Conservation (phyloP, 1,284 basidiomycete genomes). For the Pholiota adiposa region DNA sequence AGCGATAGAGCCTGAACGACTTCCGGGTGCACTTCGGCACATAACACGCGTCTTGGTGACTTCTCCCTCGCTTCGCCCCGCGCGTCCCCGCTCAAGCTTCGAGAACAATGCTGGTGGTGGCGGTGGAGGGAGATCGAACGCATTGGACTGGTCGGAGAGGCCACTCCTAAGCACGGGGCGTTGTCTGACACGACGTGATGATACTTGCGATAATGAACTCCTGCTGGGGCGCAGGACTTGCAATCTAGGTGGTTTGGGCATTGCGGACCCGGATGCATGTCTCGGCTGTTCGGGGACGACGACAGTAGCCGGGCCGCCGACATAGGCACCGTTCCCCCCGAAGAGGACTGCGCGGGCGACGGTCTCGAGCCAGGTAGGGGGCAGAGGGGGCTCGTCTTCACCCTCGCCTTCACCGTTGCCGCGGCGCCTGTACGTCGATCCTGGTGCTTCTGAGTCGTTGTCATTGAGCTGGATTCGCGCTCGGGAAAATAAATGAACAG, state of each 20-base stretch:
- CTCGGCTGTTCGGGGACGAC: conserved; percentile 19
- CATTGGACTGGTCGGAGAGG: conserved; percentile 46
- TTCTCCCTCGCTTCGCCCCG: conserved; percentile 44
- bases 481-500: conserved; percentile 25
- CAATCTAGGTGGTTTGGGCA: conserved; percentile 10
- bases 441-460: conserved; percentile 25
- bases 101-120: conserved; percentile 42
- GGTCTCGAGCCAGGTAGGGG: conserved; percentile 64
- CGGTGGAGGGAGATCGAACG: conserved; percentile 28
- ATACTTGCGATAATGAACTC: conserved; percentile 41
- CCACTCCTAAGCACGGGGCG: conserved; percentile 31
- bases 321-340: conserved; percentile 46
- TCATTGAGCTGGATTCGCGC: conserved; percentile 25
- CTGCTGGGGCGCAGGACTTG: conserved; percentile 35
- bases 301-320: conserved; percentile 42
- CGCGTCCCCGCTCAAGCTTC: conserved; percentile 41
- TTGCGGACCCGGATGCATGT: conserved; percentile 7
- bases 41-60: conserved; percentile 59
- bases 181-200: conserved; percentile 20
- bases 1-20: conserved; percentile 45
- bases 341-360: conserved; percentile 63
- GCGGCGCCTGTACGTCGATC: conserved; percentile 14
- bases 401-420: conserved; percentile 29
- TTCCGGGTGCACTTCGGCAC: conserved; percentile 66
- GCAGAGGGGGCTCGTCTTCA: conserved; percentile 46